phyloP scores from a whole-genome alignment of 805 yeast genomes.

The Jamesozyma lodderae region DNA sequence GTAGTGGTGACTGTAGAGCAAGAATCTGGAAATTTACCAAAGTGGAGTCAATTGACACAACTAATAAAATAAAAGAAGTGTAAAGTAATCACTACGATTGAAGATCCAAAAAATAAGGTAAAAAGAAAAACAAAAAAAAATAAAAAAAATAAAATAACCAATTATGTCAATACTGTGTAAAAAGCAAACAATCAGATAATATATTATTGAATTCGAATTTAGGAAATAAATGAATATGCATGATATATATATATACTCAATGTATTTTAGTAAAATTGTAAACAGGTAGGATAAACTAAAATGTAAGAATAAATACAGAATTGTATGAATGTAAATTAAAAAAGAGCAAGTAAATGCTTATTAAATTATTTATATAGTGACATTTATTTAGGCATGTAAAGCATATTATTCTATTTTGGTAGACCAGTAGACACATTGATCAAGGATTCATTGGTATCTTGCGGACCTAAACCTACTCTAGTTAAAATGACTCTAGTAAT shows the following conservation, averaged over 20 bases:
- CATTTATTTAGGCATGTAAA: too few relatives aligned
- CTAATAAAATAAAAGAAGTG: slow-evolving; percentile 5
- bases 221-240: too few relatives aligned
- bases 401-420: slow-evolving; percentile 40
- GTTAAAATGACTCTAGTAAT: slow-evolving; percentile 81
- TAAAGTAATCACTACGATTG: neutral
- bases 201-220: too few relatives aligned
- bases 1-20: slow-evolving; percentile 95
- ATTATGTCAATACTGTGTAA: too few relatives aligned
- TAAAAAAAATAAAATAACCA: slow-evolving; percentile 1
- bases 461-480: slow-evolving; percentile 82
- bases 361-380: too few relatives aligned
- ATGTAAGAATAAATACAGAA: too few relatives aligned
- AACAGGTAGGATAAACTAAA: too few relatives aligned
- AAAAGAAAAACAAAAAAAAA: neutral
- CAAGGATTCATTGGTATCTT: slow-evolving; percentile 45
- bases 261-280: too few relatives aligned
- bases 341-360: too few relatives aligned
- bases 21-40: slow-evolving; percentile 86
- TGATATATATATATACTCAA: too few relatives aligned
- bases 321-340: too few relatives aligned
- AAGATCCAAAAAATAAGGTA: neutral
- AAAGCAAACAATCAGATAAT: too few relatives aligned
- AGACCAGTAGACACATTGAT: slow-evolving; percentile 50
- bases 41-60: slow-evolving; percentile 2